Evolutionary conservation across 2,329 filamentous ascomycete genomes (phyloP), one percentile per base, ranked within the genome.

Genomic region (Paraphaeosphaeria minitans): DNA sequence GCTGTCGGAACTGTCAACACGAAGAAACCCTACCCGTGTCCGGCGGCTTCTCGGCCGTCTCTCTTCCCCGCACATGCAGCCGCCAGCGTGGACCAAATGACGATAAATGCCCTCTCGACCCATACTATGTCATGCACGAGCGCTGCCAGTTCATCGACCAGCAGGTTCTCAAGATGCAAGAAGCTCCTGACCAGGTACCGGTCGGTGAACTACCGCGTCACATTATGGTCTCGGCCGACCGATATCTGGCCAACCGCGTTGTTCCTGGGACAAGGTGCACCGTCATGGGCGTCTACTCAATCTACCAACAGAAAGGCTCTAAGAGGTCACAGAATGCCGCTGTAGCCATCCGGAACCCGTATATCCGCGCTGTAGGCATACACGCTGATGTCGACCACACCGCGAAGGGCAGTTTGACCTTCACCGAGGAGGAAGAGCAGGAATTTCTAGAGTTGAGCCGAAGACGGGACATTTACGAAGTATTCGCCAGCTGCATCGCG

Each of bases 91-190:
- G 84, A 10, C 83, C 85, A 14, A 89, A 88, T 52, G 91, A 96
- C 46, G 87, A 91, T 39, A 88, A 89, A 68, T 99, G 95, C 70
- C 93, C 94, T 0, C 80, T 99, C 60, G 95, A 99, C 70, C 95
- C 95, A 16, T 99, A 97, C 79, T 96, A 95, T 70, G 92, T 99
- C 57, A 85, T 95, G 58, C 95, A 99, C 74, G 95, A 99, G 77
- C 93, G 90, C 75, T 97, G 91, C 39, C 87, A 88, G 63, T 99
- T 99, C 74, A 93, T 98, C 70, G 95, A 99, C 72, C 95, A 99
- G 78, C 95, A 99, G 77, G 92, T 99, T 60, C 90, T 99, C 75
- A 99, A 99, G 78, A 86, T 99, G 19, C 95, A 99, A 75, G 95
- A 99, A 78, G 95, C 94, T 0, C 95, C 95, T 1, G 95, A 99